A percentile compares a stretch with the other conserved stretches of the same genome.
Evolutionary conservation across 164 flowering plant species (phyloP).

Genomic region (Hamamelis virginiana): DNA sequence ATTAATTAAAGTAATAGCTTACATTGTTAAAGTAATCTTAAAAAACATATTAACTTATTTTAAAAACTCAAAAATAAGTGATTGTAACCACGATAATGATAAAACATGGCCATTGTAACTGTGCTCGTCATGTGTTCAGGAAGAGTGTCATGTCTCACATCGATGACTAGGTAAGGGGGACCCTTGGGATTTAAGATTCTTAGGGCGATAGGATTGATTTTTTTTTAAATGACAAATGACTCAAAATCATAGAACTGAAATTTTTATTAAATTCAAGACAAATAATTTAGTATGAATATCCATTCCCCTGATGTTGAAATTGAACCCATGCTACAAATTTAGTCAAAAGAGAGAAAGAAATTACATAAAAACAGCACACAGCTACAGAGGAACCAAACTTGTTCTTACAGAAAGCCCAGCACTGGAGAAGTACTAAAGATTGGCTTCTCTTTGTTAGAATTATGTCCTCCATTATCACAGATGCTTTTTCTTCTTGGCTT

Average conservation of each 20-base stretch:
- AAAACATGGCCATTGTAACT: no score
- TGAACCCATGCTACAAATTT: not conserved
- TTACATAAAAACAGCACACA: not conserved
- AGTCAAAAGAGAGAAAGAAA: not conserved
- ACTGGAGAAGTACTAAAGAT: constrained; percentile 43
- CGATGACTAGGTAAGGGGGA: no score
- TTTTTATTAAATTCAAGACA: not conserved
- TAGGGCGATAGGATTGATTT: no score
- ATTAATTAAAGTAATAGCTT: no score
- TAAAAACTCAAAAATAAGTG: no score
- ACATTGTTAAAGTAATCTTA: no score
- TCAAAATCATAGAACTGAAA: not conserved
- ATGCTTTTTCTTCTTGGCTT: constrained; percentile 77
- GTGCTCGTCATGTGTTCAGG: no score
- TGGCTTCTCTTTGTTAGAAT: constrained; percentile 22
- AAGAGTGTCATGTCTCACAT: no score
- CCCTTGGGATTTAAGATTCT: no score
- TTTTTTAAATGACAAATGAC: no score
- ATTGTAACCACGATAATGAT: no score
- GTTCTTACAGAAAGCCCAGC: constrained; percentile 29
- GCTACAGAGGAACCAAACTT: not conserved
- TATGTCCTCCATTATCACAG: constrained; percentile 13
- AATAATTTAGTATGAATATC: not conserved
- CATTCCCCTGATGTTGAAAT: not conserved
- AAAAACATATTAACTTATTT: no score